Evolutionary conservation across 2,329 filamentous ascomycete genomes (phyloP).

Genomic region (Parasarocladium wereldwijsianum): DNA sequence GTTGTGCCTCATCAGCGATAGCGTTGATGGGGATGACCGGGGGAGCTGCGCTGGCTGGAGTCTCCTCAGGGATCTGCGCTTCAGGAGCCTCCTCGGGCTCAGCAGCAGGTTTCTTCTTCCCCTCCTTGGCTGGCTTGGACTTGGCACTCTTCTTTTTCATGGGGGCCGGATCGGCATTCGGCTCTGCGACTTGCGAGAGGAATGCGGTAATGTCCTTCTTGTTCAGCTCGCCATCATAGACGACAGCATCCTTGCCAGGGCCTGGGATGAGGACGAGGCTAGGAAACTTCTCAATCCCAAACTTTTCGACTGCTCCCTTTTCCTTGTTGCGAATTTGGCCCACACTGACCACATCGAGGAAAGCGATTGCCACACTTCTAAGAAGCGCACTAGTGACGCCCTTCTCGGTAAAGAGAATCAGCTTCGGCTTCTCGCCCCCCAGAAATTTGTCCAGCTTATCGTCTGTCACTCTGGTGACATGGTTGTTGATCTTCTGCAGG

Average conservation of each 20-base stretch:
- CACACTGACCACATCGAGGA: slow-evolving; percentile 62
- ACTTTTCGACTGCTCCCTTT: slow-evolving; percentile 52
- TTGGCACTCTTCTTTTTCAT: slow-evolving; percentile 22
- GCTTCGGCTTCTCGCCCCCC: slow-evolving; percentile 60
- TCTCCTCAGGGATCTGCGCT: slow-evolving; percentile 14
- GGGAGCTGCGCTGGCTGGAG: slow-evolving; percentile 7
- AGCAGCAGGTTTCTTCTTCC: slow-evolving; percentile 12
- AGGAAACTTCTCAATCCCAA: slow-evolving; percentile 65
- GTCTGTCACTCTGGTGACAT: slow-evolving; percentile 69
- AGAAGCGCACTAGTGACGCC: slow-evolving; percentile 72
- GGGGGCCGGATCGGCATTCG: slow-evolving; percentile 59
- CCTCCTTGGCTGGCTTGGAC: slow-evolving; percentile 18
- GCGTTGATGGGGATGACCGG: slow-evolving; percentile 45
- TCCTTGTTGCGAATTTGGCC: slow-evolving; percentile 80
- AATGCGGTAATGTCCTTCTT: slow-evolving; percentile 73
- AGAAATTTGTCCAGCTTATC: slow-evolving; percentile 68
- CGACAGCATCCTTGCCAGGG: slow-evolving; percentile 49
- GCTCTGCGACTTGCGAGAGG: slow-evolving; percentile 60
- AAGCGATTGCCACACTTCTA: slow-evolving; percentile 80
- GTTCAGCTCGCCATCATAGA: slow-evolving; percentile 73
- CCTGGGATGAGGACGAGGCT: slow-evolving; percentile 67
- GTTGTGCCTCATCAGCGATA: slow-evolving; percentile 46
- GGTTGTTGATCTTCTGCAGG: slow-evolving; percentile 77
- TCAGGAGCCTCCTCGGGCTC: slow-evolving; percentile 14
- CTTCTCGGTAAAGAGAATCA: slow-evolving; percentile 87